Base-by-base conservation (phyloP, 805 yeast genomes). In the Ascoidea tarda region DNA sequence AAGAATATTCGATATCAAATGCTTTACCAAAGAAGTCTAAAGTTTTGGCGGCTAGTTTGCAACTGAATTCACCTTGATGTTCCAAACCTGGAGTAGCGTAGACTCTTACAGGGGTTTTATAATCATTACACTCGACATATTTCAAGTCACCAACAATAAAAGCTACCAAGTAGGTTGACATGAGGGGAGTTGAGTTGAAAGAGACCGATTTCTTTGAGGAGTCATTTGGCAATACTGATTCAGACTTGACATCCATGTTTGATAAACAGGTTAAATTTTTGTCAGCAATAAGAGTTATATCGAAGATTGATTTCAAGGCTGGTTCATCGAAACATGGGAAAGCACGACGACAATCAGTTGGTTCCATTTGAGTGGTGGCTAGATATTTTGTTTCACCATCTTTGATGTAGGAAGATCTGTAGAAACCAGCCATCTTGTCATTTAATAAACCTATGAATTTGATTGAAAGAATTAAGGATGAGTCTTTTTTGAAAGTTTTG, bases 261-360 rank as follows among this genome's bases (percentile, higher is more conserved):
- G 87, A 81, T 61, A 82, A 71, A 59, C 81, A 78, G 47, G 83
- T 81, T 59, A 80, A 69, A 38, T 71, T 64, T 57, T 72, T 69
- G 57, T 74, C 74, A 49, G 84, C 76, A 54, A 83, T 72, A 63
- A 86, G 71, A 46, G 81, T 69, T 54, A 86, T 71, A 53, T 79
- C 82, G 61, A 82, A 86, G 50, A 79, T 72, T 31, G 93, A 87
- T 69, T 86, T 86, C 55, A 83, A 74, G 53, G 85, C 79, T 28
- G 95, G 95, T 65, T 85, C 93, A 66, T 86, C 95, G 61, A 82
- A 84, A 63, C 85, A 84, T 42, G 95, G 95, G 74, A 86, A 86
- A 6, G 93, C 93, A 61, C 88, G 76, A 61, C 95, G 79, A 59
- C 91, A 87, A 63, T 86, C 93, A 21, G 91, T 83, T 31, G 95